phyloP scores from a whole-genome alignment of 441 rosid species.

The Syzygium syzygioides region DNA sequence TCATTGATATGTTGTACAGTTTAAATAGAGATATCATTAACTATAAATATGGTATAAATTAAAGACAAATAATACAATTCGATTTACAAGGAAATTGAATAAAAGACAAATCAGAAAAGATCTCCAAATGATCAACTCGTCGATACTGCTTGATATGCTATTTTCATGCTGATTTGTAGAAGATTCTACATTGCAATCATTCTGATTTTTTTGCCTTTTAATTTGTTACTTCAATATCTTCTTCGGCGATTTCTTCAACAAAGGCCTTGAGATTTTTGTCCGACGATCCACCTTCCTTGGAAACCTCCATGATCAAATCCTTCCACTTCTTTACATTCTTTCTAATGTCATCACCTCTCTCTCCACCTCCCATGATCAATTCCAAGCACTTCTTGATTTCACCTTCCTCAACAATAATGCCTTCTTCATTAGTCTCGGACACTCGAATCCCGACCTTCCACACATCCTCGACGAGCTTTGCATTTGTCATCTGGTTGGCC shows the following conservation, averaged over 20 bases:
- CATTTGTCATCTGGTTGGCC: background rate
- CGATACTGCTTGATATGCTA: no score
- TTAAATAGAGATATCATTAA: no score
- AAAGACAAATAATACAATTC: no score
- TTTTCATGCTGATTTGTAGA: no score
- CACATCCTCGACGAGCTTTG: background rate
- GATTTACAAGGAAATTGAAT: no score
- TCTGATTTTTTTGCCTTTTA: no score
- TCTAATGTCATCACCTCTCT: background rate
- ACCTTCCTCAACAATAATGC: background rate
- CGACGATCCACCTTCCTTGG: background rate
- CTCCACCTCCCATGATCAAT: background rate
- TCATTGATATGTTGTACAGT: no score
- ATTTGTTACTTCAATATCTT: no score
- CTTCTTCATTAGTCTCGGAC: background rate
- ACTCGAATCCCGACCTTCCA: background rate
- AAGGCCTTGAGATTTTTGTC: background rate
- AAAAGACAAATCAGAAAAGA: no score
- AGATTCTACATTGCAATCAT: no score
- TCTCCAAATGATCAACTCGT: no score
- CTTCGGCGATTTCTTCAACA: background rate
- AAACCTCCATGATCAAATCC: background rate
- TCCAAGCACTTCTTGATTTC: background rate
- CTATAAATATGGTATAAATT: no score
- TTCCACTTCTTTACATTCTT: background rate